Percentiles rank a stretch among this genome's conserved stretches.
These are phyloP conservation scores for Gossypium schwendimanii DNA, from an alignment of 441 rosid genomes.

Conservation along the genomic window DNA sequence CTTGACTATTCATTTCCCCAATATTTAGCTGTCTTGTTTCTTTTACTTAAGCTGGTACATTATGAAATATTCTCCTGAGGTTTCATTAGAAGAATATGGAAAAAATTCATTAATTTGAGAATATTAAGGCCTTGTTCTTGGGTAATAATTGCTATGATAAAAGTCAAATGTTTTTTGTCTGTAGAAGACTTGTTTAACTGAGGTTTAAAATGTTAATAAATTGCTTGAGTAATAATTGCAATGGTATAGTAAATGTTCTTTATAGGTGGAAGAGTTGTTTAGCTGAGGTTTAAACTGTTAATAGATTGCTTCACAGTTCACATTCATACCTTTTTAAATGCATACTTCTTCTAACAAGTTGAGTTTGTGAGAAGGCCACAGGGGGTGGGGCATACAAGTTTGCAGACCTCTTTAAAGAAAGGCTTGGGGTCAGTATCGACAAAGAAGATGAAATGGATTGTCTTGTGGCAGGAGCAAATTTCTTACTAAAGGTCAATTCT, in stretches of 20 bases:
- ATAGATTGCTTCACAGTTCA: neutral
- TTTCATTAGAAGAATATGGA: neutral
- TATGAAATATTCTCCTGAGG: neutral
- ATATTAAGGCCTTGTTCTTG: neutral
- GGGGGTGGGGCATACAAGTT: slow-evolving; percentile 98
- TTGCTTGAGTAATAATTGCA: neutral
- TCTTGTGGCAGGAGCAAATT: slow-evolving; percentile 96
- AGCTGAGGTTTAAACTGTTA: neutral
- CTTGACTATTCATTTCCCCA: neutral
- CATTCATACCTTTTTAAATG: neutral
- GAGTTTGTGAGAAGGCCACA: slow-evolving; percentile 73
- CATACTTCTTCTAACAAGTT: slow-evolving; percentile 22
- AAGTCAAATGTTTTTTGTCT: neutral
- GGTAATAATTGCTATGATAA: neutral
- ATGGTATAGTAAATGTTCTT: neutral
- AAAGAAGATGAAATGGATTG: slow-evolving; percentile 99
- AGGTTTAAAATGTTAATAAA: neutral
- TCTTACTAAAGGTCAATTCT: slow-evolving; percentile 74
- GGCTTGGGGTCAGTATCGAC: slow-evolving; percentile 86
- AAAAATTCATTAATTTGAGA: neutral
- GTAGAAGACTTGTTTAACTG: neutral
- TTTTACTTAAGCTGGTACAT: neutral
- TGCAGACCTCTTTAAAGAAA: slow-evolving; percentile 88
- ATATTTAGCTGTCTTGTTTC: neutral
- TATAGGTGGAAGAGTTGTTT: neutral